phyloP scores from a whole-genome alignment of 345 rosid species.

The Rhodamnia rubescens region DNA sequence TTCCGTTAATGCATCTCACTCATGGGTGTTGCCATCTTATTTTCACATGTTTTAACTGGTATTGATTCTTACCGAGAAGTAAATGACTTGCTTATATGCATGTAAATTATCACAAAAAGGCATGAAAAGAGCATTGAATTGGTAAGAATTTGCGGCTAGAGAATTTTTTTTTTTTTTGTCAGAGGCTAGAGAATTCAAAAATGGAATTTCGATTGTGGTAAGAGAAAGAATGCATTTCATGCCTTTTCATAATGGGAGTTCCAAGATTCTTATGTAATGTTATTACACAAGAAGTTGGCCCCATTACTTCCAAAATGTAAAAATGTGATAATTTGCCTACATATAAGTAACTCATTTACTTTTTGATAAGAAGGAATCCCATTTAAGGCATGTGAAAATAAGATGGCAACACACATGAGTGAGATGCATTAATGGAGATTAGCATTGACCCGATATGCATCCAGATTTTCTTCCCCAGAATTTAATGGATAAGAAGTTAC shows the following conservation, averaged over 20 bases:
- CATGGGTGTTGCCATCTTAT: too few relatives aligned
- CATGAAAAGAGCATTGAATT: not conserved
- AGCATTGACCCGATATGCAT: not conserved
- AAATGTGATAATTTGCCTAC: not conserved
- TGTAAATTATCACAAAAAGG: too few relatives aligned
- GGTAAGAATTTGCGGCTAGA: not conserved
- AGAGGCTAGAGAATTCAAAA: too few relatives aligned
- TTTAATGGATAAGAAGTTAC: not conserved
- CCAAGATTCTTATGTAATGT: not conserved
- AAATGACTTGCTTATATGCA: too few relatives aligned
- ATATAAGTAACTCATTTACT: not conserved
- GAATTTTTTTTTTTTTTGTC: too few relatives aligned
- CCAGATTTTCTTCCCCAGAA: not conserved
- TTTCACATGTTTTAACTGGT: too few relatives aligned
- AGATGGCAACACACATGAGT: not conserved
- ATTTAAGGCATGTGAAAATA: not conserved
- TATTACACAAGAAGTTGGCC: not conserved
- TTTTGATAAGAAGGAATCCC: not conserved
- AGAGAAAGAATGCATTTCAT: not conserved
- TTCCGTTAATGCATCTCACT: too few relatives aligned
- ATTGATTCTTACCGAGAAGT: too few relatives aligned
- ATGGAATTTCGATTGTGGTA: not conserved
- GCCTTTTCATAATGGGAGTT: not conserved
- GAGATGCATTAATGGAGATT: not conserved
- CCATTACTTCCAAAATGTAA: not conserved